Percentiles rank a stretch among this genome's conserved stretches.
phyloP scores from a whole-genome alignment of 2,329 filamentous ascomycete species.

The Aaosphaeria arxii region DNA sequence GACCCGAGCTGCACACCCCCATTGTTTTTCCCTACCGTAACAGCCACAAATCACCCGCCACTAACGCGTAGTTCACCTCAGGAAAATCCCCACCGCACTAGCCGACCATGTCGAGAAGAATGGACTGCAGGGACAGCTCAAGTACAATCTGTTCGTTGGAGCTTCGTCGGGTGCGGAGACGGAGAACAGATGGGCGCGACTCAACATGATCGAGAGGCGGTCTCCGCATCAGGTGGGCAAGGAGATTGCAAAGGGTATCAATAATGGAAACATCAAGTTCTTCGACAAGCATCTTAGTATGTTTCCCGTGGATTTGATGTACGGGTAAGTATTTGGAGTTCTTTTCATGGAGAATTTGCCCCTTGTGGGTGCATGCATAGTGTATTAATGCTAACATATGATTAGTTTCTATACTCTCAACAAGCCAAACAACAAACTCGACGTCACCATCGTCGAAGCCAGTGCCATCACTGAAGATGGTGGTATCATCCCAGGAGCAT shows the following conservation, averaged over 20 bases:
- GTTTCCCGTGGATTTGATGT: conserved; percentile 85
- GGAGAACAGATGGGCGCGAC: conserved; percentile 83
- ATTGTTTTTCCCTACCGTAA: too few relatives aligned
- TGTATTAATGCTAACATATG: conserved; percentile 11
- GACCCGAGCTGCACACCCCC: background rate
- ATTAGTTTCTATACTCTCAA: conserved; percentile 77
- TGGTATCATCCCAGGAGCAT: conserved; percentile 83
- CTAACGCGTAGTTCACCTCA: conserved; percentile 29
- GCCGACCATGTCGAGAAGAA: conserved; percentile 90
- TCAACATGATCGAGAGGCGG: conserved; percentile 87
- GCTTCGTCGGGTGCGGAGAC: conserved; percentile 88
- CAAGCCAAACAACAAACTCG: conserved; percentile 68
- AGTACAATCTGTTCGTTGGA: conserved; percentile 84
- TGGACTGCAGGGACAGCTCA: conserved; percentile 75
- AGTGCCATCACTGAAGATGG: conserved; percentile 85
- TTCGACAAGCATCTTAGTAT: conserved; percentile 93
- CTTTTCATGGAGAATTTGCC: background rate
- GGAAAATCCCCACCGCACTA: conserved; percentile 78
- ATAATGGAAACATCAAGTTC: conserved; percentile 83
- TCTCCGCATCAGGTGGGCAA: conserved; percentile 88
- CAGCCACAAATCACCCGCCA: too few relatives aligned
- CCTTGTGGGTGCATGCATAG: background rate
- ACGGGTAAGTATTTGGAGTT: conserved; percentile 45
- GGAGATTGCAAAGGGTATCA: conserved; percentile 86
- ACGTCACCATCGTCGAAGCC: conserved; percentile 82